Evolutionary conservation across 345 rosid genomes (phyloP), one percentile per base, ranked within the genome.

Genomic region (Hibiscus mutabilis): DNA sequence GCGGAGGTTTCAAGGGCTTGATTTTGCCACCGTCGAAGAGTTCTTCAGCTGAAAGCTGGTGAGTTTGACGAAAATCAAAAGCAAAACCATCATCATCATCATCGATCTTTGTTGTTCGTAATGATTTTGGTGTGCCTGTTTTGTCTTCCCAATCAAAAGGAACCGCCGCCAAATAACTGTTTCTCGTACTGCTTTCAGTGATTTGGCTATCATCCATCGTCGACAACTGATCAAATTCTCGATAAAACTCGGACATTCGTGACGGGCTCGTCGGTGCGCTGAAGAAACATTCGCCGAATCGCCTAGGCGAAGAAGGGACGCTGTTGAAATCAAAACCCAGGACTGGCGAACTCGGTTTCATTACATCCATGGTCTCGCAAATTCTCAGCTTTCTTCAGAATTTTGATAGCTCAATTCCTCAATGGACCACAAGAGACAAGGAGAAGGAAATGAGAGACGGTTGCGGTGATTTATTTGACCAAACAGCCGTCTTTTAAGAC

Each of bases 241-340:
- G 63, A 68, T 91, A 88, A 21, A 90, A 81, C 61, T 87, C 91
- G 0, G 91, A 70, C 58, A 85, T 47, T 6, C 88, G 82, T 0
- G 87, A 49, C 21, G 98, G 98, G 64, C 89, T 91, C 1, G 93
- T 74, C 11, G 98, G 97, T 40, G 95, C 92, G 61, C 96, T 91
- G 51, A 84, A 82, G 84, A 81, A 84, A 77, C 29, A 77, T 0
- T 86, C 84, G 2, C 89, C 86, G n/a, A 86, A 87, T 4, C 93
- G 80, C 5, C 73, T 76, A 0, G 95, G 98, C 0, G 97, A 80
- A 10, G 97, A 79, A 0, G 98, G 98, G 63, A 86, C 84, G 78
- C 78, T 78, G 70, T 76, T 75, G 86, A 85, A 88, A 70, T 86
- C 84, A 68, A 85, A 82, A 29, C 84, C 87, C 84, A 82, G 81